phyloP scores from a whole-genome alignment of 305 asterid genomes.

The Ilex paraguariensis region DNA sequence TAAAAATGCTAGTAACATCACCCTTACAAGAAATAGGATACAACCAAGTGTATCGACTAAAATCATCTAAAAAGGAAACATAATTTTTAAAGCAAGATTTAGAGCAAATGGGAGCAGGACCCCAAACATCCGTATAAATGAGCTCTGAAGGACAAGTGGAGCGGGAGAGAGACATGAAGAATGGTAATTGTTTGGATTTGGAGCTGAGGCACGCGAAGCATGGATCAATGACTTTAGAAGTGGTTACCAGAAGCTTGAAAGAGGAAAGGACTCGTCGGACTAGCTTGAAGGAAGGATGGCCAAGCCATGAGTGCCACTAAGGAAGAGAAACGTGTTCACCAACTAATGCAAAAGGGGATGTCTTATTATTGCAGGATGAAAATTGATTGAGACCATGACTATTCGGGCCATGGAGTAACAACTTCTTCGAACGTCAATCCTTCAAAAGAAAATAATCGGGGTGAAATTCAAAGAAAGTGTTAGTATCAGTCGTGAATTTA shows the following conservation, averaged over 20 bases:
- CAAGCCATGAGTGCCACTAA: not conserved
- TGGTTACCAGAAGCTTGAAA: not conserved
- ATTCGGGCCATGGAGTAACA: not conserved
- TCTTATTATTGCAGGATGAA: too few species aligned
- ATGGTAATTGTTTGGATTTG: too few species aligned
- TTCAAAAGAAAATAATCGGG: conserved; percentile 7
- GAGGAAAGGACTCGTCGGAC: not conserved
- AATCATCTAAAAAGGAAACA: not conserved
- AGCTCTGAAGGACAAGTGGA: too few species aligned
- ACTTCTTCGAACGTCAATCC: not conserved
- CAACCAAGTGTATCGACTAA: too few species aligned
- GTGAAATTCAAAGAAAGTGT: conserved; percentile 9
- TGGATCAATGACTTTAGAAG: not conserved
- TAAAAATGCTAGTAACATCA: not conserved
- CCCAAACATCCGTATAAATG: too few species aligned
- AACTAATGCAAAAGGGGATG: too few species aligned
- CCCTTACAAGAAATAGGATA: too few species aligned
- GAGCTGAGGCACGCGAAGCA: not conserved
- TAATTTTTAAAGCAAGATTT: not conserved
- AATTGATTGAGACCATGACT: not conserved
- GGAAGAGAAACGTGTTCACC: not conserved
- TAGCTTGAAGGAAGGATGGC: not conserved
- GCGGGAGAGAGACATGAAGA: too few species aligned
- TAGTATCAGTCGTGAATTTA: not conserved
- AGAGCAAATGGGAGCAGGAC: not conserved